These are phyloP conservation scores for Boechera stricta DNA, from an alignment of 345 rosid genomes.

Conservation along the genomic window DNA sequence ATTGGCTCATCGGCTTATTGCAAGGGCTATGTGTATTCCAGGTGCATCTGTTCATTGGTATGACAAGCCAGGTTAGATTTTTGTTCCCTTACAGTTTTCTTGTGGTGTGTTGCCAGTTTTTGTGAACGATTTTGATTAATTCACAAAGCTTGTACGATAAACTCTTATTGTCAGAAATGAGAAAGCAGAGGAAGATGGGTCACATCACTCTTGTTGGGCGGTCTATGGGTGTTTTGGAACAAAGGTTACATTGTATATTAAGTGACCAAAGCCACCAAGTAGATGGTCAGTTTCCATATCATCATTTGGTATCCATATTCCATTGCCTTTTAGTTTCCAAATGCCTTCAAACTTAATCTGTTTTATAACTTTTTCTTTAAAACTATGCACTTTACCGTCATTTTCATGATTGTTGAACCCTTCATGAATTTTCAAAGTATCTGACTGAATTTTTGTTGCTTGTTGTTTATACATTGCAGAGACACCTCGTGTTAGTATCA, in stretches of 20 bases:
- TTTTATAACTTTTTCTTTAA: neutral
- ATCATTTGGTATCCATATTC: neutral
- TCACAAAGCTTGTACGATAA: slow-evolving; percentile 12
- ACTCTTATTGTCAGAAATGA: slow-evolving; percentile 61
- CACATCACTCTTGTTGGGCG: slow-evolving; percentile 87
- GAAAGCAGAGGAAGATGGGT: slow-evolving; percentile 95
- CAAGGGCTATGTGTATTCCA: slow-evolving; percentile 65
- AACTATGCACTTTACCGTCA: neutral
- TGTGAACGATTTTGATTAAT: neutral
- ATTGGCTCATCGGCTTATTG: slow-evolving; percentile 67
- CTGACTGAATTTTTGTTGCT: neutral
- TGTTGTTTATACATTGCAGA: slow-evolving; percentile 53
- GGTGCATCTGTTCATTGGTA: slow-evolving; percentile 97
- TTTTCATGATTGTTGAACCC: neutral
- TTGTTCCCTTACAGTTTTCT: slow-evolving; percentile 9
- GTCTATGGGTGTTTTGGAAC: slow-evolving; percentile 68
- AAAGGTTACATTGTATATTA: slow-evolving; percentile 61
- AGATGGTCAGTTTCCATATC: slow-evolving; percentile 54
- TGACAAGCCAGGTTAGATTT: slow-evolving; percentile 83
- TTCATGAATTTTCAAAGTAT: slow-evolving; percentile 6
- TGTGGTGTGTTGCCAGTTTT: slow-evolving; percentile 12
- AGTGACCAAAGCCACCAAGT: slow-evolving; percentile 51
- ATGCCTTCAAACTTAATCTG: neutral
- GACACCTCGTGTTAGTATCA: slow-evolving; percentile 77
- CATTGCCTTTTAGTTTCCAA: neutral